These are phyloP conservation scores for Carallia pectinifolia DNA, from an alignment of 345 rosid genomes.

Conservation along the genomic window DNA sequence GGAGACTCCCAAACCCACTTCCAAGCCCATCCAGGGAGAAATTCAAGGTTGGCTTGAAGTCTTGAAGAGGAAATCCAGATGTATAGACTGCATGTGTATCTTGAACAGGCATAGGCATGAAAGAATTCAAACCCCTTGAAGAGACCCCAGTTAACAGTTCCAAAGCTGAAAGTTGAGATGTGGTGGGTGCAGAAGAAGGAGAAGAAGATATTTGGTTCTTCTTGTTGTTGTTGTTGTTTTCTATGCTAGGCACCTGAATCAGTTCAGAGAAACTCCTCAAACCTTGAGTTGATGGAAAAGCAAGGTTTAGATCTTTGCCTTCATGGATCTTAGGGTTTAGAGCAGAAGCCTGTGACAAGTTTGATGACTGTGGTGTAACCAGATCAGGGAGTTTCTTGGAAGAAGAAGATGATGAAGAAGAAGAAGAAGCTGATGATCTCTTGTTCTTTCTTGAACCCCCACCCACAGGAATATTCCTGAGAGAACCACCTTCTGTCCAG, in stretches of 20 bases:
- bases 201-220: constrained; percentile 12
- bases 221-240: constrained; percentile 27
- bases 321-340: constrained; percentile 59
- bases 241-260: constrained; percentile 44
- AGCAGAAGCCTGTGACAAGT: constrained; percentile 26
- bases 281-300: constrained; percentile 53
- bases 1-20: constrained; percentile 17
- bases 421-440: constrained; percentile 50
- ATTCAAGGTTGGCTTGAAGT: constrained; percentile 39
- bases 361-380: constrained; percentile 36
- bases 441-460: constrained; percentile 62
- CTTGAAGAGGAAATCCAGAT: constrained; percentile 38
- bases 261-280: constrained; percentile 58
- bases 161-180: constrained; percentile 19
- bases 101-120: constrained; percentile 26
- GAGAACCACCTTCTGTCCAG: constrained; percentile 62
- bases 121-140: constrained; percentile 32
- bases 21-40: constrained; percentile 37
- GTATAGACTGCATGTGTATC: constrained; percentile 22
- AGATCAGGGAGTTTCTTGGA: constrained; percentile 65
- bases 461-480: constrained; percentile 61
- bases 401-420: constrained; percentile 32
- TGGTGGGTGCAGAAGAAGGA: constrained; percentile 21
- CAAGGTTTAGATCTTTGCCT: constrained; percentile 80
- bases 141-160: constrained; percentile 22